Evolutionary conservation across 108 stramenopile species (phyloP).

Genomic region (Cyclotella distinguenda): DNA sequence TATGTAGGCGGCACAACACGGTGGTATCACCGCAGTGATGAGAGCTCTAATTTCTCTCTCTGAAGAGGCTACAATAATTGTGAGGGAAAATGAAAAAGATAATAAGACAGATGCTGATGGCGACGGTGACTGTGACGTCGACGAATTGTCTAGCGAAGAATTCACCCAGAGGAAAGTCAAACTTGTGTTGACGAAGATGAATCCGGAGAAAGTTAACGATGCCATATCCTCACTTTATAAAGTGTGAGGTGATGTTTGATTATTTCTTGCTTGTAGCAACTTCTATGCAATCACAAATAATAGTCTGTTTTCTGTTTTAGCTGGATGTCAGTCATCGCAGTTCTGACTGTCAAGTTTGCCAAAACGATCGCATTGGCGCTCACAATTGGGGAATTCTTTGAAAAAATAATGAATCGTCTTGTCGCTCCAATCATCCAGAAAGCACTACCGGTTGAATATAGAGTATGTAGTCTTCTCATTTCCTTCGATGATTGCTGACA

Average conservation of each 20-base stretch:
- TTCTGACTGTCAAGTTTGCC: constrained; percentile 89
- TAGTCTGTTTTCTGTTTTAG: not conserved
- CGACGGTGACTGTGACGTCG: constrained; percentile 80
- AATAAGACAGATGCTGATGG: constrained; percentile 79
- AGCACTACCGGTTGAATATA: constrained; percentile 79
- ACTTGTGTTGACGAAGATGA: constrained; percentile 85
- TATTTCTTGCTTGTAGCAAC: not conserved
- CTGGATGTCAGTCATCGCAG: constrained; percentile 89
- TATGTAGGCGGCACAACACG: constrained; percentile 89
- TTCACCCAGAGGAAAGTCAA: constrained; percentile 78
- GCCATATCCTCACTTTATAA: constrained; percentile 64
- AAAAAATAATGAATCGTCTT: constrained; percentile 61
- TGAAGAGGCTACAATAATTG: constrained; percentile 67
- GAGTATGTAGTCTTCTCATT: constrained; percentile 26
- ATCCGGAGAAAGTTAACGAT: constrained; percentile 82
- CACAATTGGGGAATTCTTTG: constrained; percentile 80
- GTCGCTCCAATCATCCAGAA: constrained; percentile 64
- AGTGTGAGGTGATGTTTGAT: not conserved
- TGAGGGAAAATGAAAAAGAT: constrained; percentile 88
- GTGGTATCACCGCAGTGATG: constrained; percentile 67
- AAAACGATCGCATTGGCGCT: constrained; percentile 82
- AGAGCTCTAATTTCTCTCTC: constrained; percentile 63
- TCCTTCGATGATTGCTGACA: too few relatives aligned
- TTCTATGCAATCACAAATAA: not conserved
- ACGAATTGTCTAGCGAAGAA: constrained; percentile 64